Percentiles rank a stretch among this genome's conserved stretches.
These are phyloP conservation scores for Penicillium sp. DNA, from an alignment of 2,329 filamentous ascomycete species.

Conservation along the genomic window DNA sequence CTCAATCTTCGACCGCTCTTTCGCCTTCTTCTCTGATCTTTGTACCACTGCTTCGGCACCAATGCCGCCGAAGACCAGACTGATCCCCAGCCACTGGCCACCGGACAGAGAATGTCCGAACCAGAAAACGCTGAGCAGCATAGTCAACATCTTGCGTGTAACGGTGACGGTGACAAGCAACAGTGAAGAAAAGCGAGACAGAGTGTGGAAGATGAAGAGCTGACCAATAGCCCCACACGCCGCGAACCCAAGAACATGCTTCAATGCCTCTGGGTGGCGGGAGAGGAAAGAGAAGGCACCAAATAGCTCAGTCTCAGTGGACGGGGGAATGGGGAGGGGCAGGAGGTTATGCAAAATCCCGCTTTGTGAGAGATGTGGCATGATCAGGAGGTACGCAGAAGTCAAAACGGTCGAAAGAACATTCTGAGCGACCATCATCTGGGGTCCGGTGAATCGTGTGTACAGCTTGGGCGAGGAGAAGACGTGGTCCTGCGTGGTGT, in stretches of 20 bases:
- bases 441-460: conserved; percentile 73
- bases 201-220: conserved; percentile 94
- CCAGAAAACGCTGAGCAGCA: conserved; percentile 90
- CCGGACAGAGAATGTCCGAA: conserved; percentile 77
- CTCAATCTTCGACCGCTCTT: conserved; percentile 55
- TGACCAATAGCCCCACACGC: conserved; percentile 86
- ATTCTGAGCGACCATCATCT: conserved; percentile 99
- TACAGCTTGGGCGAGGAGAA: conserved; percentile 59
- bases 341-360: conserved; percentile 57
- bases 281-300: conserved; percentile 74
- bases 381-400: conserved; percentile 62
- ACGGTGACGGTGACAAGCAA: conserved; percentile 93
- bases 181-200: conserved; percentile 83
- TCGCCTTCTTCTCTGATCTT: conserved; percentile 71
- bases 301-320: conserved; percentile 63
- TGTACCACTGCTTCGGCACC: conserved; percentile 80
- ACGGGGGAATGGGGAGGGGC: conserved; percentile 50
- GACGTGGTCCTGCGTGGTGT: conserved; percentile 92
- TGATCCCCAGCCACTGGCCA: conserved; percentile 93
- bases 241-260: conserved; percentile 82
- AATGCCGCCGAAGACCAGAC: conserved; percentile 87
- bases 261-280: conserved; percentile 69
- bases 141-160: conserved; percentile 97
- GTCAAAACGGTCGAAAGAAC: conserved; percentile 75
- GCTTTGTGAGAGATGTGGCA: conserved; percentile 68